Evolutionary conservation across 1,284 basidiomycete genomes (phyloP).

Genomic region (Ustilago trichophora): DNA sequence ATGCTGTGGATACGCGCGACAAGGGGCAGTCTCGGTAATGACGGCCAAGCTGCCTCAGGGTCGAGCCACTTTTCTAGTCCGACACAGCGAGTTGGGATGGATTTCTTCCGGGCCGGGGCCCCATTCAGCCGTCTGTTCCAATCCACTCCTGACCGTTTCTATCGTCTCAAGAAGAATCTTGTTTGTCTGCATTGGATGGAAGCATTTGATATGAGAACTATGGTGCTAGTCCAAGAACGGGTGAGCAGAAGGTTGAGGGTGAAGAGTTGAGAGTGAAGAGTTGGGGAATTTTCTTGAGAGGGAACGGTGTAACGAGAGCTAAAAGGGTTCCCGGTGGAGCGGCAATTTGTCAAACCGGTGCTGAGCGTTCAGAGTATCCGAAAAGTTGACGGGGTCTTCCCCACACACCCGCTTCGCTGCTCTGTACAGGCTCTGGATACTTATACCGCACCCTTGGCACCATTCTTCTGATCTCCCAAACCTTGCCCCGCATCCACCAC

Average conservation of each 20-base stretch:
- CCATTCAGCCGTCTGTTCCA: no score
- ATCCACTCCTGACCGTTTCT: no score
- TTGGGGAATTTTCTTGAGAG: no score
- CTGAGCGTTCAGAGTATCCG: conserved; percentile 5
- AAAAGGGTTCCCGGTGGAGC: conserved; percentile 14
- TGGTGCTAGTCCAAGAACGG: neutral
- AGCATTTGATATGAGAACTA: no score
- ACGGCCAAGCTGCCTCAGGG: conserved; percentile 7
- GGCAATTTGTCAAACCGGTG: conserved; percentile 19
- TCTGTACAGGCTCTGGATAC: neutral
- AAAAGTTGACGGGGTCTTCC: conserved; percentile 12
- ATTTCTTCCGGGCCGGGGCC: conserved; percentile 8
- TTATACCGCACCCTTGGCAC: conserved; percentile 1
- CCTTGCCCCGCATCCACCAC: neutral
- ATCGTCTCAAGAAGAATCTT: no score
- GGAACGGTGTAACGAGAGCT: neutral
- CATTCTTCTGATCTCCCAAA: neutral
- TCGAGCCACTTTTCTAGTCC: neutral
- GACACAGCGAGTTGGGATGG: neutral
- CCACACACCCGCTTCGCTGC: conserved; percentile 7
- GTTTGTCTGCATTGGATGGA: no score
- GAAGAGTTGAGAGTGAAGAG: neutral
- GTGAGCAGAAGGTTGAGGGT: neutral
- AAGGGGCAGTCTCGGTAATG: conserved; percentile 14
- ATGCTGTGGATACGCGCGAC: conserved; percentile 9